Conservation (phyloP, 202 grass and related monocot genomes). For the Setaria italica region DNA sequence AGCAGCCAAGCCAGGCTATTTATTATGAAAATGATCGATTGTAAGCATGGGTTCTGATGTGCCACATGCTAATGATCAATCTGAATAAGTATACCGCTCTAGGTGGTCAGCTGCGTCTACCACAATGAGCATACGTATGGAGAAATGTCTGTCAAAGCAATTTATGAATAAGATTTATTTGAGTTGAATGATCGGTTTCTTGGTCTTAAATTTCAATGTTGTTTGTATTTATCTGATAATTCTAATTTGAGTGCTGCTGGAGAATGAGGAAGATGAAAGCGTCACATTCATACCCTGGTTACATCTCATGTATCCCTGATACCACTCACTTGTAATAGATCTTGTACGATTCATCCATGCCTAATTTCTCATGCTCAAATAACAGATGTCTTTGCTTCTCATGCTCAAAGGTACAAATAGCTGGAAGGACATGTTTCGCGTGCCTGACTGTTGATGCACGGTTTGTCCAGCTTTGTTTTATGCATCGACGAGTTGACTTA, state of each 20-base stretch:
- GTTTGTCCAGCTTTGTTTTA: too few relatives aligned
- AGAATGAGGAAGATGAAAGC: too few relatives aligned
- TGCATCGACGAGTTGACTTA: background rate
- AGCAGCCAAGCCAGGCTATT: conserved; percentile 70
- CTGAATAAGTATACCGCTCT: conserved; percentile 62
- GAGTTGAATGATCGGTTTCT: background rate
- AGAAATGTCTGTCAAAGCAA: conserved; percentile 38
- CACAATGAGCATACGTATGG: conserved; percentile 61
- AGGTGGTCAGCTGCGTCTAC: conserved; percentile 78
- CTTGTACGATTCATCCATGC: too few relatives aligned
- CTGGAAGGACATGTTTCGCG: background rate
- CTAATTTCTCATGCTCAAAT: too few relatives aligned
- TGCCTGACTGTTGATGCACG: background rate
- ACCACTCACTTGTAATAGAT: too few relatives aligned
- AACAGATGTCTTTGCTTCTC: too few relatives aligned
- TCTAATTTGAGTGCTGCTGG: background rate
- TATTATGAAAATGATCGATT: conserved; percentile 17
- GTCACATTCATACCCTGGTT: background rate
- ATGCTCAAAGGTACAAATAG: background rate
- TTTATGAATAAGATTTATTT: conserved; percentile 33
- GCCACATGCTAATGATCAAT: background rate
- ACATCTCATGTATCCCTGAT: background rate
- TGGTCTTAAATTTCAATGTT: background rate
- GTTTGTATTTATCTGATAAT: background rate
- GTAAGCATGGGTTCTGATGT: conserved; percentile 20